phyloP scores from a whole-genome alignment of 75 land plant genomes.

The Cupressus sempervirens region DNA sequence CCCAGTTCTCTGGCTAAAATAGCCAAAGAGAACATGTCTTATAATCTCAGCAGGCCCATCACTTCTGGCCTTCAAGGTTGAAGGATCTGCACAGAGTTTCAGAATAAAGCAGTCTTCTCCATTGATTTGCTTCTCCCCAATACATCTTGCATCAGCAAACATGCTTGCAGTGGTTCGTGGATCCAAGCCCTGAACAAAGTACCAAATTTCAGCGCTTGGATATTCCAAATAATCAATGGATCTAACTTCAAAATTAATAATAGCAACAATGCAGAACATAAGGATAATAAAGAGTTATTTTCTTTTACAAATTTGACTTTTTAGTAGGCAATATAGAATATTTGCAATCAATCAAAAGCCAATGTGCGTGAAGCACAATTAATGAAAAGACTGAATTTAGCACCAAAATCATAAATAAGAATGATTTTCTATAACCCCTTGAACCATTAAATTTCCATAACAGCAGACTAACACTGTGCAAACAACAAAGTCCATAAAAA shows the following conservation, averaged over 20 bases:
- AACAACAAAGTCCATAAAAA: not conserved
- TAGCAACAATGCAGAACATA: not conserved
- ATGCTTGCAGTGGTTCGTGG: slow-evolving; percentile 64
- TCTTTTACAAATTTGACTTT: not conserved
- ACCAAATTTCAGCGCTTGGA: not conserved
- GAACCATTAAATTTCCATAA: not conserved
- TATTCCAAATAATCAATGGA: not conserved
- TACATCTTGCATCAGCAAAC: slow-evolving; percentile 67
- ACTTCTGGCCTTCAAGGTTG: slow-evolving; percentile 59
- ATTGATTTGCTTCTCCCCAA: slow-evolving; percentile 64
- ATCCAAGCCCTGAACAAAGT: slow-evolving; percentile 64
- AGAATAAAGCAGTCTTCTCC: slow-evolving; percentile 78
- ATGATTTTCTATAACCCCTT: not conserved
- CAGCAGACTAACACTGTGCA: not conserved
- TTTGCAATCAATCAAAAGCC: not conserved
- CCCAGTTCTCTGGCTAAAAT: slow-evolving; percentile 77
- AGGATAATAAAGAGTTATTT: not conserved
- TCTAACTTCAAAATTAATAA: not conserved
- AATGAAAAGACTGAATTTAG: not conserved
- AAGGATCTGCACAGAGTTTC: slow-evolving; percentile 63
- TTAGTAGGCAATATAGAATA: not conserved
- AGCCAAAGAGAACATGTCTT: slow-evolving; percentile 72
- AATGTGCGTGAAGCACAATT: not conserved
- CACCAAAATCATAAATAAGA: not conserved
- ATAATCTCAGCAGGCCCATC: slow-evolving; percentile 78